Conservation (phyloP, 2,329 filamentous ascomycete species). For the Ophiostoma pallidulum region DNA sequence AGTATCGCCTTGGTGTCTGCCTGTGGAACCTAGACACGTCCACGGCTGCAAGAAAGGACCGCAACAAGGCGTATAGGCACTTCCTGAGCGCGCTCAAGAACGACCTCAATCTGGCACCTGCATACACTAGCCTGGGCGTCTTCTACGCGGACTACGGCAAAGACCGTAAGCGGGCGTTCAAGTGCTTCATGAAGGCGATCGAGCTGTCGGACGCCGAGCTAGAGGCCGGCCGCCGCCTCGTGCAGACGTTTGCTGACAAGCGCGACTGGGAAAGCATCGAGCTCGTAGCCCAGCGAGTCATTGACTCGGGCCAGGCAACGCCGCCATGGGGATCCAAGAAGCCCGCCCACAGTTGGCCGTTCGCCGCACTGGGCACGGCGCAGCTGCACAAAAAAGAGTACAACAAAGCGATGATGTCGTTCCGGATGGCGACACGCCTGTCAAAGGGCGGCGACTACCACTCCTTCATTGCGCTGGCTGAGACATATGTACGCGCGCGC, state of each 20-base stretch:
- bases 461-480: slow-evolving; percentile 92
- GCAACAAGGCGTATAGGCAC: slow-evolving; percentile 70
- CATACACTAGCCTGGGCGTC: slow-evolving; percentile 82
- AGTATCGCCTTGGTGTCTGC: slow-evolving; percentile 80
- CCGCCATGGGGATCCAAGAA: slow-evolving; percentile 87
- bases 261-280: slow-evolving; percentile 97
- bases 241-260: slow-evolving; percentile 75
- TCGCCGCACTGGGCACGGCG: slow-evolving; percentile 84
- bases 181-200: slow-evolving; percentile 93
- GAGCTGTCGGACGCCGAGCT: slow-evolving; percentile 84
- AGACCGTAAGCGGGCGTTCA: slow-evolving; percentile 76
- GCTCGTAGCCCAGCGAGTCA: slow-evolving; percentile 77
- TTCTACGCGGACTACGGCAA: slow-evolving; percentile 88
- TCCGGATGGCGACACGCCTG: slow-evolving; percentile 79
- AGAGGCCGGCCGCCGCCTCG: slow-evolving; percentile 76
- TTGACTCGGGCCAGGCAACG: slow-evolving; percentile 88
- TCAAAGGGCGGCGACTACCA: slow-evolving; percentile 73
- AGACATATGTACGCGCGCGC: slow-evolving; percentile 92
- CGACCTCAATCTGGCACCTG: slow-evolving; percentile 78
- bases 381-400: slow-evolving; percentile 94
- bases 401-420: slow-evolving; percentile 77
- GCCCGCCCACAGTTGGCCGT: slow-evolving; percentile 92
- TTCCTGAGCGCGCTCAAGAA: slow-evolving; percentile 79
- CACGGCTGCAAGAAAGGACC: slow-evolving; percentile 64
- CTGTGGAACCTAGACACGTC: slow-evolving; percentile 77